Percentiles rank a stretch among this genome's conserved stretches.
Conservation (phyloP, 2,329 filamentous ascomycete genomes). For the Xylaria hypoxylon region DNA sequence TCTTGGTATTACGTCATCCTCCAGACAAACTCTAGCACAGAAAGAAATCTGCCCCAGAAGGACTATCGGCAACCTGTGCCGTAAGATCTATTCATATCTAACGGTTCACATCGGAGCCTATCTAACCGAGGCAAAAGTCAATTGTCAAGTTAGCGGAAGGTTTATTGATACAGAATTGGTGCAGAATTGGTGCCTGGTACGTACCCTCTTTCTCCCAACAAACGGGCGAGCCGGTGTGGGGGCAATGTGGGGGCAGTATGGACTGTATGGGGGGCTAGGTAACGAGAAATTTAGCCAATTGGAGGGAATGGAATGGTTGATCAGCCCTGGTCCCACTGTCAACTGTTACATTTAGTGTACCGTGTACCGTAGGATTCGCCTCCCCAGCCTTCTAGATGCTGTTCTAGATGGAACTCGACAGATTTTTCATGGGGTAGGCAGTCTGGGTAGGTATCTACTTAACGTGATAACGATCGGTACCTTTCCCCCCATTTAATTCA, state of each 20-base stretch:
- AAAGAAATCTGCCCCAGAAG: not conserved
- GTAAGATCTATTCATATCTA: not conserved
- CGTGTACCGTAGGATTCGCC: constrained; percentile 8
- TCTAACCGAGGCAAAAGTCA: not conserved
- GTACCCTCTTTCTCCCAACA: constrained; percentile 28
- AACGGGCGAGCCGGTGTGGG: constrained; percentile 24
- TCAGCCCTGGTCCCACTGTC: constrained; percentile 28
- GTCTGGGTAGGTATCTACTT: not conserved
- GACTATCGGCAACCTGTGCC: not conserved
- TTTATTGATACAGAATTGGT: not conserved
- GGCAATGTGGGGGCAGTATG: no score
- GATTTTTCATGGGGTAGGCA: constrained; percentile 9
- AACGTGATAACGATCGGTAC: no score
- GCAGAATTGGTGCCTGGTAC: constrained; percentile 3
- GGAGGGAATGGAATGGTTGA: not conserved
- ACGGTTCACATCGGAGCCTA: not conserved
- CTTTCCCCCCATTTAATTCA: no score
- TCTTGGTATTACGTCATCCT: not conserved
- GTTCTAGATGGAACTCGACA: not conserved
- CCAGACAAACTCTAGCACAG: not conserved
- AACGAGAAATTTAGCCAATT: constrained; percentile 14
- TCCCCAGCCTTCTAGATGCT: constrained; percentile 29
- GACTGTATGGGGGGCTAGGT: no score
- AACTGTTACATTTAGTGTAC: constrained; percentile 1
- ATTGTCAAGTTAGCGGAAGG: not conserved